Percentiles rank a stretch among this genome's conserved stretches.
Conservation (phyloP, 192 early-diverging fungal species). For the Chytriomyces hyalinus region DNA sequence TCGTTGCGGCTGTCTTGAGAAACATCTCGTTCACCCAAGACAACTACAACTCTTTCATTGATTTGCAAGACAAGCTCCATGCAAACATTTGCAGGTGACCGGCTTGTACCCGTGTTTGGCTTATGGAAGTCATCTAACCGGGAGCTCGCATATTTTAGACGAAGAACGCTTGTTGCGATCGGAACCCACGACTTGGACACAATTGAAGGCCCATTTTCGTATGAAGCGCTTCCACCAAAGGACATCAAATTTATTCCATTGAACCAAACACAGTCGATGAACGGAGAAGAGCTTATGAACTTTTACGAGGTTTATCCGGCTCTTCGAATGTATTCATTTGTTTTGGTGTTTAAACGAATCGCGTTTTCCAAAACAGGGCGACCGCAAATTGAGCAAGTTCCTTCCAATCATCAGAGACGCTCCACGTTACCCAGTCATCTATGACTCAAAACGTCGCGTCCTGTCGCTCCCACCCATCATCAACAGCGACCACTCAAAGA, state of each 20-base stretch:
- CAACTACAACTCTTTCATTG: conserved; percentile 94
- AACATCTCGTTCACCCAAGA: conserved; percentile 80
- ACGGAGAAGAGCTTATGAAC: conserved; percentile 85
- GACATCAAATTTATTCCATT: conserved; percentile 93
- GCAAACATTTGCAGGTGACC: conserved; percentile 87
- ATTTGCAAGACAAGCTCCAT: conserved; percentile 98
- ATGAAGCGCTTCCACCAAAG: conserved; percentile 87
- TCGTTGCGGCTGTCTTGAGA: conserved; percentile 91
- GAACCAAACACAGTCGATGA: conserved; percentile 86
- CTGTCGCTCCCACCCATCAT: conserved; percentile 98
- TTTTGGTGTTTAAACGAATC: neutral
- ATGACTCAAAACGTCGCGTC: conserved; percentile 80
- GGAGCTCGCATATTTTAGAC: conserved; percentile 51
- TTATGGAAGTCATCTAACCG: neutral
- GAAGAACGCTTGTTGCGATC: conserved; percentile 92
- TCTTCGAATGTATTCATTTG: conserved; percentile 7
- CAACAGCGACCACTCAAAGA: conserved; percentile 98
- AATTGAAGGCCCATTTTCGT: conserved; percentile 90
- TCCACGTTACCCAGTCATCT: conserved; percentile 91
- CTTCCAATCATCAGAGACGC: conserved; percentile 90
- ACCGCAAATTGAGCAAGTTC: conserved; percentile 87
- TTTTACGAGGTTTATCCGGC: conserved; percentile 73
- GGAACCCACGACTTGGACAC: conserved; percentile 99
- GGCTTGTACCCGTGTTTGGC: neutral
- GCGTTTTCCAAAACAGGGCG: conserved; percentile 49